Evolutionary conservation across 2,329 filamentous ascomycete species (phyloP).

Genomic region (Talaromyces sp.): DNA sequence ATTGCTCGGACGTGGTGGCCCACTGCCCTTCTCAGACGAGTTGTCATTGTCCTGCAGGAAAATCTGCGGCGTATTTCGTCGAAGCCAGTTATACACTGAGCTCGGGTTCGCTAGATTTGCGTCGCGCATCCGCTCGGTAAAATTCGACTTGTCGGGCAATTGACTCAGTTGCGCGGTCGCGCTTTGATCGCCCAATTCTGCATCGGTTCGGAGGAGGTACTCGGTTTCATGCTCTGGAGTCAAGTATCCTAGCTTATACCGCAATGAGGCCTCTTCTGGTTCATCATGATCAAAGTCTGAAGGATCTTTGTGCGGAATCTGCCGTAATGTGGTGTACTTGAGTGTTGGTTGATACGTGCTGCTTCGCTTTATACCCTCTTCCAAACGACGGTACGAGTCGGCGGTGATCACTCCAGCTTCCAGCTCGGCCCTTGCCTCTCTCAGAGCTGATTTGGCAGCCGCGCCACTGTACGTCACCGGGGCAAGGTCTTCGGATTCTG

Average conservation of each 20-base stretch:
- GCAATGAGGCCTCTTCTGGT: constrained; percentile 10
- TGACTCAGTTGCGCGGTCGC: constrained; percentile 49
- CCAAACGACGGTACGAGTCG: constrained; percentile 32
- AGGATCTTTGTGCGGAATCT: constrained; percentile 20
- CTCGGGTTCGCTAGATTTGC: constrained; percentile 69
- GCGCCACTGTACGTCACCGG: constrained; percentile 27
- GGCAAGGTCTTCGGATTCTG: constrained; percentile 34
- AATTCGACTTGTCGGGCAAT: constrained; percentile 30
- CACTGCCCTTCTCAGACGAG: constrained; percentile 32
- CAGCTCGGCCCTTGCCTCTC: constrained; percentile 34
- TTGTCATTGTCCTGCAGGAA: constrained; percentile 71
- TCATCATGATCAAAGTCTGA: constrained; percentile 13
- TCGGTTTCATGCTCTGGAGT: constrained; percentile 39
- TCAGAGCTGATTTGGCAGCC: constrained; percentile 29
- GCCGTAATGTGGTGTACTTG: constrained; percentile 26
- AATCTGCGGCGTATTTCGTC: constrained; percentile 74
- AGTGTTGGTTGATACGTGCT: constrained; percentile 32
- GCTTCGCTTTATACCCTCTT: constrained; percentile 32
- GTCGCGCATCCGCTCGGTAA: constrained; percentile 50
- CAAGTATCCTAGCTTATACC: constrained; percentile 37
- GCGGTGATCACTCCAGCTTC: constrained; percentile 29
- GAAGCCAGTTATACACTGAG: constrained; percentile 93
- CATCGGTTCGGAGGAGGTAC: constrained; percentile 37
- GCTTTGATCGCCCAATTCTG: constrained; percentile 32
- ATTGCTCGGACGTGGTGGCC: constrained; percentile 32